Evolutionary conservation across 1,284 basidiomycete genomes (phyloP), one percentile per base, ranked within the genome.

Genomic region (Apiotrichum laibachii): DNA sequence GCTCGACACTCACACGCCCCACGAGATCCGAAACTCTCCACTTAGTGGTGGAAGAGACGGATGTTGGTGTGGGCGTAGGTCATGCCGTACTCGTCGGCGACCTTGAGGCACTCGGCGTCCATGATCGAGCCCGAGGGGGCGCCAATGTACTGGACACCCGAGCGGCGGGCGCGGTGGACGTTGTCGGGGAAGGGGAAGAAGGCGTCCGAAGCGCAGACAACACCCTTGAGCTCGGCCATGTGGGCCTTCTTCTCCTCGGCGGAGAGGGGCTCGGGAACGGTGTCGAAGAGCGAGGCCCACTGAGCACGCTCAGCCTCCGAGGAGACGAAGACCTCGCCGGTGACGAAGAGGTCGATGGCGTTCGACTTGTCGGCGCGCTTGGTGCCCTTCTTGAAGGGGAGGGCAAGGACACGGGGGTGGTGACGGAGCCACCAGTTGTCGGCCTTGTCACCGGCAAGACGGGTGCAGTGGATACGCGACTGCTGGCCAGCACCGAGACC

Each of bases 171-270:
- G 57, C 95, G 84, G 78, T 97, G 89, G 45, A 99, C 95, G 72
- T 99, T 99, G 79, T 99, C 96, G 10, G 93, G 86, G 86, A 99
- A 99, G 43, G 95, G 95, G 90, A 99, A 99, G 84, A 99, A 99
- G 59, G 95, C 95, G 71, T 99, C 96, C 65, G 89, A 92, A 40
- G 91, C 91, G 77, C 94, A 94, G 9, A 89, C 87, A 51, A 99
- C 95, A 39, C 86, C 89, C 55, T 87, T 86, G 61, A 96, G 80
- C 79, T 86, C 80, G 57, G 73, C 78, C 61, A 86, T 85, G 84
- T 91, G 92, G 54, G 82, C 83, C 67, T 81, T 84, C 72, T 85
- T 86, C 81, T 97, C 94, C 67, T 84, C 83, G 21, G 80, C 83
- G 19, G 80, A 85, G 64, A 99, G 80, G 19, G 87, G 81, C 62